A percentile compares a stretch with the other conserved stretches of the same genome.
These are phyloP conservation scores for Ganoderma multipileum DNA, from an alignment of 1,284 basidiomycete species.

Conservation along the genomic window DNA sequence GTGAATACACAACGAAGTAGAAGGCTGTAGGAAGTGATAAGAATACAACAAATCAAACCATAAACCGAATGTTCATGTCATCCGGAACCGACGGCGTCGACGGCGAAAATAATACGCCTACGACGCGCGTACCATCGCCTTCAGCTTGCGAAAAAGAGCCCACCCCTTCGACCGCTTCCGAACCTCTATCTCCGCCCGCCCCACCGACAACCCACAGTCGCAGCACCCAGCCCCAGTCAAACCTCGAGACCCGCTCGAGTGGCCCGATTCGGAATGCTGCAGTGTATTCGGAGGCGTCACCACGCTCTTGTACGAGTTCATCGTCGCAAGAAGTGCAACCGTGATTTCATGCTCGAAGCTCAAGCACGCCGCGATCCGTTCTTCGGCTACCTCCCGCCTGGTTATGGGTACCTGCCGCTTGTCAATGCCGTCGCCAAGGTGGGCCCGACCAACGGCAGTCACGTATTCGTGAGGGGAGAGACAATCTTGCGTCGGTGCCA, in stretches of 20 bases:
- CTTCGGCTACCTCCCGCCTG: not conserved
- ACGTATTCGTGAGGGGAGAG: not conserved
- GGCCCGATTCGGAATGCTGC: not conserved
- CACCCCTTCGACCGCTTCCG: constrained; percentile 1
- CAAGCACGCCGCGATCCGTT: constrained; percentile 5
- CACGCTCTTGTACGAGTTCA: constrained; percentile 9
- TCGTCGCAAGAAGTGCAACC: constrained; percentile 30
- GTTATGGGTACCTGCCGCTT: not conserved
- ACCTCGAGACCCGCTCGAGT: not conserved
- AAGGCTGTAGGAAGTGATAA: not conserved
- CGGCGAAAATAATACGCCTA: not conserved
- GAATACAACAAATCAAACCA: not conserved
- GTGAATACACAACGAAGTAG: not conserved
- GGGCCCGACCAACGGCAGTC: not conserved
- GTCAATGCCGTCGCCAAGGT: not conserved
- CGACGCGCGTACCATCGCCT: not conserved
- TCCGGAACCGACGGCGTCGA: not conserved
- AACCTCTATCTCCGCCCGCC: not conserved
- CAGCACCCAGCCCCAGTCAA: not conserved
- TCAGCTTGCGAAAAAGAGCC: constrained; percentile 12
- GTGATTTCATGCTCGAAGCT: constrained; percentile 33
- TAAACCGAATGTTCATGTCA: not conserved
- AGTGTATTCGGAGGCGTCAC: not conserved
- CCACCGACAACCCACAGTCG: not conserved
- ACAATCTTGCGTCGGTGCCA: not conserved